Conservation (phyloP, 352 stramenopile species). For the Thalassiosira exigua region DNA sequence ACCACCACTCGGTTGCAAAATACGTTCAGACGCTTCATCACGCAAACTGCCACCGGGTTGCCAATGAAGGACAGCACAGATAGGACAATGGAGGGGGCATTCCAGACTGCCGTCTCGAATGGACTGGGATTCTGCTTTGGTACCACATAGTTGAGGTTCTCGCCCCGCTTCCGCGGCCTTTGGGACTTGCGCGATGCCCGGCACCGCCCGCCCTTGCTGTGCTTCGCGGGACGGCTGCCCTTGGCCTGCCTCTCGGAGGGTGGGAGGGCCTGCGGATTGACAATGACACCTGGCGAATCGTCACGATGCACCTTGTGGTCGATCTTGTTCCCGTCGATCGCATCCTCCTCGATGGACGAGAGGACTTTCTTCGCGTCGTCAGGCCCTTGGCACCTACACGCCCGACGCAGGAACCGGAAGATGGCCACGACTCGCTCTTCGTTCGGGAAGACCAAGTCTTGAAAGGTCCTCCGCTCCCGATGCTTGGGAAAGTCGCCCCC, state of each 20-base stretch:
- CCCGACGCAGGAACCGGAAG: slow-evolving; percentile 52
- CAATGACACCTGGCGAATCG: neutral
- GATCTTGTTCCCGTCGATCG: neutral
- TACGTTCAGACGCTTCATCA: slow-evolving; percentile 76
- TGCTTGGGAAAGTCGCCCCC: slow-evolving; percentile 7
- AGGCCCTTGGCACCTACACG: slow-evolving; percentile 10
- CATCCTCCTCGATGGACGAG: slow-evolving; percentile 29
- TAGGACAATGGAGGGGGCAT: slow-evolving; percentile 67
- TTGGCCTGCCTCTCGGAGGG: too few species aligned
- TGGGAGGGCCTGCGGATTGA: too few species aligned
- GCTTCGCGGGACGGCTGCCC: too few species aligned
- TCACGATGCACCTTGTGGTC: neutral
- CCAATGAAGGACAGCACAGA: slow-evolving; percentile 77
- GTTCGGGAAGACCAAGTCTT: slow-evolving; percentile 70
- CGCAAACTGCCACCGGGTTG: slow-evolving; percentile 78
- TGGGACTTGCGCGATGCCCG: slow-evolving; percentile 10
- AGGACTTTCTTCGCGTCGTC: slow-evolving; percentile 9
- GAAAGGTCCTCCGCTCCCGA: slow-evolving; percentile 45
- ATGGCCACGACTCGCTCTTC: slow-evolving; percentile 46
- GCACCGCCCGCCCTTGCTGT: too few species aligned
- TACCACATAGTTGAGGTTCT: slow-evolving; percentile 35
- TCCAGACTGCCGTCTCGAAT: slow-evolving; percentile 76
- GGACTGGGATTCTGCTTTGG: slow-evolving; percentile 69
- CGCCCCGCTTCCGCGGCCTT: slow-evolving; percentile 15
- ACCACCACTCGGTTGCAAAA: slow-evolving; percentile 70